These are phyloP conservation scores for Blumeria hordei DNA, from an alignment of 2,329 filamentous ascomycete genomes.

Conservation along the genomic window DNA sequence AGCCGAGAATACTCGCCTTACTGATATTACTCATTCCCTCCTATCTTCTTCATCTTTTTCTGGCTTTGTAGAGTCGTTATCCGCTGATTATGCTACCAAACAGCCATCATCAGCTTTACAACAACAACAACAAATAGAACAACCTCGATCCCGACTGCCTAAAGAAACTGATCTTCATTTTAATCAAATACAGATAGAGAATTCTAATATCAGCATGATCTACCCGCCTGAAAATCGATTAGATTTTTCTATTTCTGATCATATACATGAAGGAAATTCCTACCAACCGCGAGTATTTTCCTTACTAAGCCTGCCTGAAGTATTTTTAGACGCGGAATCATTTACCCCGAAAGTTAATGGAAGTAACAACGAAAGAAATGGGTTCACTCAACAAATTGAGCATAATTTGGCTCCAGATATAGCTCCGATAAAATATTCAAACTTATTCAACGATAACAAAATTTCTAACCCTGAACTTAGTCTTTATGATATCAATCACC, in stretches of 20 bases:
- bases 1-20: slow-evolving; percentile 66
- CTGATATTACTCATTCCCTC: slow-evolving; percentile 58
- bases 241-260: slow-evolving; percentile 48
- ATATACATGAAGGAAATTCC: slow-evolving; percentile 29
- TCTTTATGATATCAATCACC: slow-evolving; percentile 25
- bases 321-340: slow-evolving; percentile 29
- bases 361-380: slow-evolving; percentile 21
- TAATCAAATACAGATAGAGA: slow-evolving; percentile 25
- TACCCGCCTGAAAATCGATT: slow-evolving; percentile 60
- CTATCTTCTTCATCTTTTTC: slow-evolving; percentile 63
- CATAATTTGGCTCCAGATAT: slow-evolving; percentile 12
- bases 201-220: slow-evolving; percentile 51
- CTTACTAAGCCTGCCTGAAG: slow-evolving; percentile 36
- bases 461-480: slow-evolving; percentile 30
- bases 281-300: slow-evolving; percentile 52
- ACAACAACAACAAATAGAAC: slow-evolving; percentile 16
- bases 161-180: slow-evolving; percentile 44
- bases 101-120: slow-evolving; percentile 13
- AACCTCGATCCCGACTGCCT: slow-evolving; percentile 25
- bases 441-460: neutral
- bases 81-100: slow-evolving; percentile 27
- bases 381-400: slow-evolving; percentile 24
- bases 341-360: slow-evolving; percentile 48
- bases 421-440: slow-evolving; percentile 6
- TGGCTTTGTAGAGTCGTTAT: slow-evolving; percentile 51